Base-by-base conservation (phyloP, 164 flowering plant species). In the Saururus chinensis region DNA sequence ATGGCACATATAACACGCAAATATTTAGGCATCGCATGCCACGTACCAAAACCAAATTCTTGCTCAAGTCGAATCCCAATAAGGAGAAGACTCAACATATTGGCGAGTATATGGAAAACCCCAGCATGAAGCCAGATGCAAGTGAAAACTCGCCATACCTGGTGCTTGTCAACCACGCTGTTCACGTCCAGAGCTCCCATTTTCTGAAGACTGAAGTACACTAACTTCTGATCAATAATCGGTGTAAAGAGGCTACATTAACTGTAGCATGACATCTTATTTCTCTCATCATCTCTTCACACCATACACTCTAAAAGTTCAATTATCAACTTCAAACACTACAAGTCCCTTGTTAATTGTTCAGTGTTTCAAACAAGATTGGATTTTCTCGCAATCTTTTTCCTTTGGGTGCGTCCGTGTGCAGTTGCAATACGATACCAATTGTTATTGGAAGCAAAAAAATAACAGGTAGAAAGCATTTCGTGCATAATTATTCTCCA, bases 51-150 rank as follows among this genome's bases (percentile, higher is more conserved):
- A 3, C 96, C 96, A 70, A 89, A 89, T 70, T 89, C 89, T 72
- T 87, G 91, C 74, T 89, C 96, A 70, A 89, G 91, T 22, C 92
- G 93, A 61, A 87, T 83, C 26, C 96, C 96, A 64, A 89, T 84
- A 66, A 89, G 80, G 1, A 89, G 16, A 45, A 89, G 88, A 66
- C 96, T 82, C 79, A 89, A 70, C 96, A 89, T 89, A 63, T 89
- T 89, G 54, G 93, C 87, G 64, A 89, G 79, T 24, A 89, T 11
- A 69, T 89, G 96, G 68, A 89, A 69, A 42, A 81, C 81, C 57
- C 93, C 93, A 41, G 90, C 96, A 73, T 89, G 96, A 60, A 89
- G 62, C 93, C 93, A 89, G 54, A 85, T 79, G 62, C 91, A 87
- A 65, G 89, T 68, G 22, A 80, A 45, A 64, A 89, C 70, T 19